Conservation (phyloP, 352 stramenopile genomes). For the Phytophthora multivora region DNA sequence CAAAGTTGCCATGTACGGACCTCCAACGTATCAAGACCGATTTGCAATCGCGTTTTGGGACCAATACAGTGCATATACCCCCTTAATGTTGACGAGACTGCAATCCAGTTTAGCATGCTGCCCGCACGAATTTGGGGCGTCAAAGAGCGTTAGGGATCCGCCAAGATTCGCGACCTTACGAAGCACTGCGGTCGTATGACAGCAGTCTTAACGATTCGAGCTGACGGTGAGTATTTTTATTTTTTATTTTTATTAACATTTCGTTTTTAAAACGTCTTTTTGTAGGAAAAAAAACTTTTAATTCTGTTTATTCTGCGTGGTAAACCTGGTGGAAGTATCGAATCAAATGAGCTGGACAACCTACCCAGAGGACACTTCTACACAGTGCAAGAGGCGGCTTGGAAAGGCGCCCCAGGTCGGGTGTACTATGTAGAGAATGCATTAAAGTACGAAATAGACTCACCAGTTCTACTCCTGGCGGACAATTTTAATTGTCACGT, state of each 20-base stretch:
- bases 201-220: conserved; percentile 1
- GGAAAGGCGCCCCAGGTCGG: conserved; percentile 1
- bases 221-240: not conserved
- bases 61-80: not conserved
- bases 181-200: conserved; percentile 1
- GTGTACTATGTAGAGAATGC: conserved; percentile 5
- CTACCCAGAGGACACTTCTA: not conserved
- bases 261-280: not conserved
- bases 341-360: not conserved
- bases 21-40: not conserved
- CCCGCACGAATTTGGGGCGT: not conserved
- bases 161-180: not conserved
- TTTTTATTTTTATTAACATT: too few species aligned
- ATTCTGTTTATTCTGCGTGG: not conserved
- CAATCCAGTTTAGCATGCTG: not conserved
- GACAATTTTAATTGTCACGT: conserved; percentile 31
- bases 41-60: not conserved
- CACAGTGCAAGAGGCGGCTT: not conserved
- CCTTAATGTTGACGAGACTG: not conserved
- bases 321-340: not conserved
- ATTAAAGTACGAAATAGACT: conserved; percentile 15
- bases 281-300: not conserved
- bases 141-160: not conserved
- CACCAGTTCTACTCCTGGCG: conserved; percentile 21
- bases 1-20: not conserved